Base-by-base conservation (phyloP, 2,329 filamentous ascomycete genomes). In the Trichophyton verrucosum region DNA sequence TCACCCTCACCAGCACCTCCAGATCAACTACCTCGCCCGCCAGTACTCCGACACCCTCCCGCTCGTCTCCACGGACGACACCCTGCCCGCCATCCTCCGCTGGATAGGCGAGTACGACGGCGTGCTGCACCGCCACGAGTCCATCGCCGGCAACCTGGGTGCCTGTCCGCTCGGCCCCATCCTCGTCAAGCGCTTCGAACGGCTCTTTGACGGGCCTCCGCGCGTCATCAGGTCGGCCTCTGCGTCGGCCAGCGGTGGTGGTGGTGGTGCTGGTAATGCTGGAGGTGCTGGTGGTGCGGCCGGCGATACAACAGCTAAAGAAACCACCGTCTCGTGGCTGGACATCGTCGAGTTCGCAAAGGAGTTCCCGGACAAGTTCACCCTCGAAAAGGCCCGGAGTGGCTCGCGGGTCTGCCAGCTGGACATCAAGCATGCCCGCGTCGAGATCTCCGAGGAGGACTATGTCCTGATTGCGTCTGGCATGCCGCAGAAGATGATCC, bases 401-500 rank as follows among this genome's bases (percentile, higher is more conserved):
- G 87, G 87, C 20, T 76, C 82, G 59, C 82, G 86, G 55, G 84
- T 87, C 59, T 95, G 90, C 70, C 88, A 89, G 64, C 94, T 95
- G 72, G 84, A 86, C 69, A 85, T 89, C 65, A 91, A 91, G 69
- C 88, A 91, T 63, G 82, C 86, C 65, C 83, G 88, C 56, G 86
- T 95, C 7, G 89, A 95, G 75, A 92, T 96, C 63, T 85, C 84
- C 17, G 89, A 95, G 72, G 89, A 95, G 71, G 90, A 96, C 70
- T 95, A 86, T 79, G 82, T 91, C 47, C 77, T 95, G 65, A 91
- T 95, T 65, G 84, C 85, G 60, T 91, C 88, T 44, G 89, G 90
- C 30, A 88, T 89, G 65, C 83, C 91, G 9, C 88, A 95, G 72
- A 86, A 89, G 69, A 82, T 91, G 73, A 89, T 91, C 17, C 86